Conservation (phyloP, 805 yeast genomes). For the Blastobotrys robertii region DNA sequence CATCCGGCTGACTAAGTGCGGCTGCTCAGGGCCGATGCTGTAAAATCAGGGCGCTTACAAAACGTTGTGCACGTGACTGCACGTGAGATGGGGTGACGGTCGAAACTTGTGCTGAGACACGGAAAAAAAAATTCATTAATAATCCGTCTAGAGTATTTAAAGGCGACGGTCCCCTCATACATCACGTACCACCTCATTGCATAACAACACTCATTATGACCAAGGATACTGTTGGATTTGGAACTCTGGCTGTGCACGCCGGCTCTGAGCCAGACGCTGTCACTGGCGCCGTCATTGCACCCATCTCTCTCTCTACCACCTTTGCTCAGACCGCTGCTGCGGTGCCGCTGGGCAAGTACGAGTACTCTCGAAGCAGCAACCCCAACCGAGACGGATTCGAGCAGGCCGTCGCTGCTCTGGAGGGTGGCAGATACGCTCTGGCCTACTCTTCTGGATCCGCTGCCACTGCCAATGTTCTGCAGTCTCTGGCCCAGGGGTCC, state of each 20-base stretch:
- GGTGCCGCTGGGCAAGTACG: constrained; percentile 66
- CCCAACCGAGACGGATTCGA: constrained; percentile 83
- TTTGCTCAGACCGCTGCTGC: constrained; percentile 75
- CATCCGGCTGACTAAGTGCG: no score
- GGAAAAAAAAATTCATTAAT: no score
- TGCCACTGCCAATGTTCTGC: constrained; percentile 66
- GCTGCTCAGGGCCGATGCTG: no score
- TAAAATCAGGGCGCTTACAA: no score
- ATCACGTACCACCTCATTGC: no score
- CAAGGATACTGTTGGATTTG: constrained; percentile 37
- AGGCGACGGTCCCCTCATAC: no score
- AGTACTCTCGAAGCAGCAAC: constrained; percentile 76
- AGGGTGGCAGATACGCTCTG: constrained; percentile 54
- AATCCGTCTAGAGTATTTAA: no score
- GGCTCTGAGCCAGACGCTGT: constrained; percentile 61
- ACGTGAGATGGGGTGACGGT: no score
- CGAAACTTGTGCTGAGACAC: no score
- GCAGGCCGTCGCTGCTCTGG: constrained; percentile 67
- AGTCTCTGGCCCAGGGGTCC: constrained; percentile 58
- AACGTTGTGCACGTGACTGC: no score
- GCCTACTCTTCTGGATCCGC: constrained; percentile 86
- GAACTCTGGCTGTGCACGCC: constrained; percentile 76
- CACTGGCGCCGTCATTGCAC: constrained; percentile 82
- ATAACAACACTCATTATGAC: not conserved
- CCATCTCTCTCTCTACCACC: constrained; percentile 76